phyloP scores from a whole-genome alignment of 1,139 yeast genomes.

The Meyerozyma elateridarum region DNA sequence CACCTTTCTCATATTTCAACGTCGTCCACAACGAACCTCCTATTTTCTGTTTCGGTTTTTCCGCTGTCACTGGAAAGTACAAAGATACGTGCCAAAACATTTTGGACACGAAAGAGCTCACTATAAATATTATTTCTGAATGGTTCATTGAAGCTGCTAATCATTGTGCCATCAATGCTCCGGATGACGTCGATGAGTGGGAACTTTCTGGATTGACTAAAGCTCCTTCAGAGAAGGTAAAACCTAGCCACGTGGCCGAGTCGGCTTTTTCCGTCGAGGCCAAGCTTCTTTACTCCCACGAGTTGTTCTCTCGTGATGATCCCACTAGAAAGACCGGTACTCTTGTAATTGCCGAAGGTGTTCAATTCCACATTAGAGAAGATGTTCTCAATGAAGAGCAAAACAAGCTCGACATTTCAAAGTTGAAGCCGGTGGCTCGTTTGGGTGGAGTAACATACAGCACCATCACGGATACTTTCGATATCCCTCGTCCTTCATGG shows the following conservation, averaged over 20 bases:
- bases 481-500: constrained; percentile 28
- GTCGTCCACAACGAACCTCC: constrained; percentile 55
- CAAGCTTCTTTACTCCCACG: constrained; percentile 40
- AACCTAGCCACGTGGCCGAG: constrained; percentile 56
- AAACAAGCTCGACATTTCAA: constrained; percentile 39
- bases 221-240: constrained; percentile 37
- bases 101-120: constrained; percentile 48
- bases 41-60: constrained; percentile 47
- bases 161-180: constrained; percentile 43
- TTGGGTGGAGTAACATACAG: constrained; percentile 53
- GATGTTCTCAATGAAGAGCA: constrained; percentile 43
- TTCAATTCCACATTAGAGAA: constrained; percentile 53
- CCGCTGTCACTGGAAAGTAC: constrained; percentile 30
- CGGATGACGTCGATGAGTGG: constrained; percentile 52
- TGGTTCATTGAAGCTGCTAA: constrained; percentile 67
- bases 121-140: constrained; percentile 57
- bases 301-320: constrained; percentile 38
- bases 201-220: constrained; percentile 52
- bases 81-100: constrained; percentile 52
- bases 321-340: constrained; percentile 37
- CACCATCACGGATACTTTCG: constrained; percentile 39
- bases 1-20: constrained; percentile 57
- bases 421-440: constrained; percentile 50
- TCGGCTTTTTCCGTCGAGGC: constrained; percentile 59
- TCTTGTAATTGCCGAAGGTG: constrained; percentile 47